phyloP scores from a whole-genome alignment of 306 rosid genomes.

The Trichosanthes cucumerina region DNA sequence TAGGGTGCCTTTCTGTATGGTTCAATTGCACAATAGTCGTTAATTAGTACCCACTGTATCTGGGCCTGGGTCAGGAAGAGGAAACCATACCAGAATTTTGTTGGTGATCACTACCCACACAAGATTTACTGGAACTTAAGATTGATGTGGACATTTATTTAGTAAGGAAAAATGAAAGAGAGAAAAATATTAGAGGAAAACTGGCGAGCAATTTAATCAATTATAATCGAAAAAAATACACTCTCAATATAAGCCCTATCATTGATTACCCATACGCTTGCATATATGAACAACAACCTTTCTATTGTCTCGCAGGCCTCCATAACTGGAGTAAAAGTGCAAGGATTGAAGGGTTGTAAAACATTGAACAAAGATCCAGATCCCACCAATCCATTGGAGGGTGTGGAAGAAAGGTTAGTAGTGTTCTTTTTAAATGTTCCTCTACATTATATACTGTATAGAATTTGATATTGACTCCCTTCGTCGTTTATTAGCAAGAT shows the following conservation, averaged over 20 bases:
- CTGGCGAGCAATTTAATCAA: not conserved
- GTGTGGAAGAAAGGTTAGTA: slow-evolving; percentile 67
- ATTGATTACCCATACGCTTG: not conserved
- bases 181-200: not conserved
- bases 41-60: not conserved
- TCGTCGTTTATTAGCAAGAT: not conserved
- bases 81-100: not conserved
- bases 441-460: not conserved
- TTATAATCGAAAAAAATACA: not conserved
- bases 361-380: slow-evolving; percentile 79
- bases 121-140: not conserved
- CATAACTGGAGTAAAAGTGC: slow-evolving; percentile 55
- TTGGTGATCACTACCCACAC: not conserved
- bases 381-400: slow-evolving; percentile 79
- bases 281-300: not conserved
- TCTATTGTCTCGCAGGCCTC: slow-evolving; percentile 55
- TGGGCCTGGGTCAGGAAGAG: not conserved
- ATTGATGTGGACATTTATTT: not conserved
- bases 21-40: not conserved
- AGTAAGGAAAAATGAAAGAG: not conserved
- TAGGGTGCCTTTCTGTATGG: not conserved
- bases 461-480: not conserved
- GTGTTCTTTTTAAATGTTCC: not conserved
- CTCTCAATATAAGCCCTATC: not conserved
- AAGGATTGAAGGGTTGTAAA: slow-evolving; percentile 78